These are phyloP conservation scores for Oryza glaberrima DNA, from an alignment of 176 grass and related monocot species.

Conservation along the genomic window DNA sequence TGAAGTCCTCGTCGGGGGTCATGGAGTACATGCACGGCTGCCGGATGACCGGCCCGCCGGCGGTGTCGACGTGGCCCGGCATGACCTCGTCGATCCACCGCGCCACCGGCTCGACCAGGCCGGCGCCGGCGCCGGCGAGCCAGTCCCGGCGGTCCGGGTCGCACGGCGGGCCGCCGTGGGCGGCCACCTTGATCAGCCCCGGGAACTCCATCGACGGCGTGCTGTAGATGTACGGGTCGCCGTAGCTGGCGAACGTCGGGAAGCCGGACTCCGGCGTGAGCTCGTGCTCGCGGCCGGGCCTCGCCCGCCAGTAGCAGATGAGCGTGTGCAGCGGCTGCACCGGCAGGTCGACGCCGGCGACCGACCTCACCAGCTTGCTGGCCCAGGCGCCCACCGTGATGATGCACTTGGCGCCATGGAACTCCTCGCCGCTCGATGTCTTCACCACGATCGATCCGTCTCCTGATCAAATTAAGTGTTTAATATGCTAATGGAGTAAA, in stretches of 20 bases:
- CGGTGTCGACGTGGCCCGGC: constrained; percentile 52
- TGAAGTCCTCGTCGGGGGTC: constrained; percentile 84
- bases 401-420: constrained; percentile 61
- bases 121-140: constrained; percentile 28
- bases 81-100: constrained; percentile 69
- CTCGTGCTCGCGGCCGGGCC: constrained; percentile 47
- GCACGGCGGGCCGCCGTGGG: constrained; percentile 75
- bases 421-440: constrained; percentile 44
- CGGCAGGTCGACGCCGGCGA: constrained; percentile 50
- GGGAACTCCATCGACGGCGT: constrained; percentile 89
- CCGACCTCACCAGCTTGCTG: constrained; percentile 50
- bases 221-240: constrained; percentile 74
- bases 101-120: constrained; percentile 52
- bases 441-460: constrained; percentile 49
- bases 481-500: too few relatives aligned
- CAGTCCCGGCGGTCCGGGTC: constrained; percentile 77
- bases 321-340: constrained; percentile 70
- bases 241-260: constrained; percentile 93
- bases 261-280: constrained; percentile 62
- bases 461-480: background rate
- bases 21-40: constrained; percentile 96
- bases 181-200: constrained; percentile 80
- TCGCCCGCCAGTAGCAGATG: constrained; percentile 90
- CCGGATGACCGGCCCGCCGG: constrained; percentile 57
- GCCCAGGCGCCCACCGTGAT: constrained; percentile 71